Percentiles rank a stretch among this genome's conserved stretches.
Conservation (phyloP, 768 basidiomycete genomes). For the Phaeotremella skinneri region DNA sequence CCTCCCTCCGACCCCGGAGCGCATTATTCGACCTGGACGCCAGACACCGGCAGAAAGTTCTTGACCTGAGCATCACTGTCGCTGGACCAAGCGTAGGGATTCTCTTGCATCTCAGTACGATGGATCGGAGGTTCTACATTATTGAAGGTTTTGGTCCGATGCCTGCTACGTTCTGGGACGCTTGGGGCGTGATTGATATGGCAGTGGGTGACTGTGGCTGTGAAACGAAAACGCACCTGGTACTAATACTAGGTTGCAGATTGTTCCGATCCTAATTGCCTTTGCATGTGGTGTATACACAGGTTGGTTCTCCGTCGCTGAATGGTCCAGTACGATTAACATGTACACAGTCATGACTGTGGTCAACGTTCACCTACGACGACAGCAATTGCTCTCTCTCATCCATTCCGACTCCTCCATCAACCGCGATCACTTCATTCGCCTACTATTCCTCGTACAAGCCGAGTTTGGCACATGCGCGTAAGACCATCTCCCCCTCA, state of each 20-base stretch:
- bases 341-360: conserved; percentile 35
- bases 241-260: conserved; percentile 1
- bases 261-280: conserved; percentile 36
- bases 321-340: neutral
- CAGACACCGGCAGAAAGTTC: conserved; percentile 26
- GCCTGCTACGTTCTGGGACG: conserved; percentile 47
- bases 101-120: conserved; percentile 38
- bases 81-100: conserved; percentile 39
- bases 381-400: conserved; percentile 43
- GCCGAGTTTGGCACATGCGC: conserved; percentile 43
- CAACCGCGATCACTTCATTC: conserved; percentile 43
- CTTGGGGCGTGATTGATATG: conserved; percentile 47
- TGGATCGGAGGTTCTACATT: conserved; percentile 44
- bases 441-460: conserved; percentile 39
- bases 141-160: conserved; percentile 40
- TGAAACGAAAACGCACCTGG: neutral
- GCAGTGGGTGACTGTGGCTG: conserved; percentile 26
- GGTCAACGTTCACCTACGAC: conserved; percentile 43
- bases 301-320: conserved; percentile 19
- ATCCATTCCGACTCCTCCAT: conserved; percentile 37
- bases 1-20: conserved; percentile 40
- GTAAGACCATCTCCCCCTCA: conserved; percentile 19
- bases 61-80: conserved; percentile 38
- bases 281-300: conserved; percentile 35
- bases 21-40: conserved; percentile 40